Evolutionary conservation across 2,329 filamentous ascomycete genomes (phyloP), one percentile per base, ranked within the genome.

Genomic region (Didymella pomorum): DNA sequence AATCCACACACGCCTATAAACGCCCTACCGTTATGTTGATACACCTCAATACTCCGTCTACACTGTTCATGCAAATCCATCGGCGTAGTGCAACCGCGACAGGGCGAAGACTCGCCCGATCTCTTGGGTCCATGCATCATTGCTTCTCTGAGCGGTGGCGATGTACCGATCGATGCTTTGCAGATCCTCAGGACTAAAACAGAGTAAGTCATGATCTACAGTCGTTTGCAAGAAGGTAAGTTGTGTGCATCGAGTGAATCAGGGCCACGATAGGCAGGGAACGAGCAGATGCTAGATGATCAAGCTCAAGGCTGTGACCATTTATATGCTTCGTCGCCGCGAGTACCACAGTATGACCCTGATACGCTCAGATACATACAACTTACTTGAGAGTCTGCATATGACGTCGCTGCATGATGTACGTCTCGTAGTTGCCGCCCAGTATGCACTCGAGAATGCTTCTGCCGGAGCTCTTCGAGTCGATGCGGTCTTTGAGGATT

Each of bases 381-480:
- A 61, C 70, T 73, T 69, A 74, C 70, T 68, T 56, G 20, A 74
- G 58, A 10, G 57, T 61, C 49, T 56, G 79, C 9, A 93, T 79
- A 63, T 84, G 89, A 12, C 84, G 79, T 51, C 93, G 86, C 74
- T 96, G 91, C 41, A 82, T 76, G 20, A 84, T 80, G 71, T 96
- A 96, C 2, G 86, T 86, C 6, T 84, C 83, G 76, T 97, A 98
- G 69, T 96, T 89, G 52, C 91, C 93, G 11, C 84, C 89, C 52
- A 96, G 80, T 37, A 97, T 84, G 37, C 86, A 82, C 31, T 85
- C 86, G 7, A 98, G 84, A 23, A 97, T 86, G 70, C 88, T 91
- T 62, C 57, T 50, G 9, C 64, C 64, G 28, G 66, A 39, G 49
- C 39, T 66, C 14, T 61, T 41, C 14, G 67, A 60, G 25, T 63